Percentiles rank a stretch among this genome's conserved stretches.
These are phyloP conservation scores for Tothia fuscella DNA, from an alignment of 2,329 filamentous ascomycete species.

Conservation along the genomic window DNA sequence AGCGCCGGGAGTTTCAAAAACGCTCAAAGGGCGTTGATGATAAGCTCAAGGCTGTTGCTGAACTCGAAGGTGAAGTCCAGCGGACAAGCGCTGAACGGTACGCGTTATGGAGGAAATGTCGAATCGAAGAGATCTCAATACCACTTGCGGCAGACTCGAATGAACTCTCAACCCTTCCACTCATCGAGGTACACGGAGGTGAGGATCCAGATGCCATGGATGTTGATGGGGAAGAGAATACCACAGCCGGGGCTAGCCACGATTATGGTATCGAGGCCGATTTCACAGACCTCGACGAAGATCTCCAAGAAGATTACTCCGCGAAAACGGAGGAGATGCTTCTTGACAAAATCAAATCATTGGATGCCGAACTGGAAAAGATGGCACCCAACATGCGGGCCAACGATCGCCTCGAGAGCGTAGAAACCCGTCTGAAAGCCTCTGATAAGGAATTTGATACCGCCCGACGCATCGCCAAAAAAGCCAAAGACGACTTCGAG, in stretches of 20 bases:
- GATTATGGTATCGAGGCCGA: slow-evolving; percentile 88
- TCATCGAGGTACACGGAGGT: slow-evolving; percentile 60
- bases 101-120: slow-evolving; percentile 72
- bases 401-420: slow-evolving; percentile 77
- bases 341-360: slow-evolving; percentile 60
- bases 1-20: slow-evolving; percentile 69
- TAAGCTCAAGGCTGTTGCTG: slow-evolving; percentile 60
- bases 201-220: slow-evolving; percentile 85
- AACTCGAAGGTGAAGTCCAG: slow-evolving; percentile 75
- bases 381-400: slow-evolving; percentile 95
- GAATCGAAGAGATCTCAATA: slow-evolving; percentile 83
- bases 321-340: slow-evolving; percentile 62
- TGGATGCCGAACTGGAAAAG: slow-evolving; percentile 76
- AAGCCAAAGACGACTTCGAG: slow-evolving; percentile 73
- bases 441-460: slow-evolving; percentile 86
- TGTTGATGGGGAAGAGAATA: slow-evolving; percentile 49
- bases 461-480: slow-evolving; percentile 60
- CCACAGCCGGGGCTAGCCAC: slow-evolving; percentile 45
- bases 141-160: slow-evolving; percentile 62
- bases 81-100: slow-evolving; percentile 77
- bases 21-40: slow-evolving; percentile 73
- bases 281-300: slow-evolving; percentile 70
- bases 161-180: slow-evolving; percentile 67
- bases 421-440: slow-evolving; percentile 68
- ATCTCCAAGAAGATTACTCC: slow-evolving; percentile 64